Evolutionary conservation across 768 basidiomycete species (phyloP), one percentile per base, ranked within the genome.

Genomic region (Mycena leptocephala): DNA sequence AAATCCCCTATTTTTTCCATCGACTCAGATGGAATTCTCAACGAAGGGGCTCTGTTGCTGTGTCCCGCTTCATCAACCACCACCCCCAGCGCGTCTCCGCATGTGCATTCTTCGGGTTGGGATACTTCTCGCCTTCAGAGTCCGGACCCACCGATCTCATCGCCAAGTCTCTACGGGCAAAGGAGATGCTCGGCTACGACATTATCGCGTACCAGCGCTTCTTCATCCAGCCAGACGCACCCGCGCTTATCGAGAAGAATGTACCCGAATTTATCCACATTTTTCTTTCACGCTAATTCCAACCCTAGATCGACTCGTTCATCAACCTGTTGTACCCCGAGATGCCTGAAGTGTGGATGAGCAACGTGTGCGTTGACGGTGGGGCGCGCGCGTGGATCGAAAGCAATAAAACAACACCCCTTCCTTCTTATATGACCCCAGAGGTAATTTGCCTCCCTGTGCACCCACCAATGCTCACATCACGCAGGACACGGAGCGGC

Each of bases 31-130:
- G 4, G 22, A n/a, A 35, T 37, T 61, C 7, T 11, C n/a, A 9
- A 28, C 35, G 5, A 67, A 89, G 90, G 89, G 89, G 89, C 5
- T 78, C 80, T 14, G 62, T 35, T 11, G 39, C 86, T n/a, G 74
- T 80, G 8, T 82, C 82, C 11, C 84, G 87, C n/a, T 79, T 90
- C n/a, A 83, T 85, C 2, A 86, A 86, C 73, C 80, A 82, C 63
- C 82, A 84, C 74, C 81, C 84, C 20, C 83, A 87, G 39, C 85
- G 88, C 26, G 86, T 90, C 79, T 41, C 83, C 46, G 90, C 82
- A 0, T 86, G 83, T 62, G 88, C 81, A 1, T 89, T 87, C 76
- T 78, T 89, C 20, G 81, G 84, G 4, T 9, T 88, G 8, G 81
- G 84, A 5, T 89, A 89, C 33, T 80, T 43, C 35, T 37, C 35